Evolutionary conservation across 2,329 filamentous ascomycete genomes (phyloP), one percentile per base, ranked within the genome.

Genomic region (Hypoxylon sp.): DNA sequence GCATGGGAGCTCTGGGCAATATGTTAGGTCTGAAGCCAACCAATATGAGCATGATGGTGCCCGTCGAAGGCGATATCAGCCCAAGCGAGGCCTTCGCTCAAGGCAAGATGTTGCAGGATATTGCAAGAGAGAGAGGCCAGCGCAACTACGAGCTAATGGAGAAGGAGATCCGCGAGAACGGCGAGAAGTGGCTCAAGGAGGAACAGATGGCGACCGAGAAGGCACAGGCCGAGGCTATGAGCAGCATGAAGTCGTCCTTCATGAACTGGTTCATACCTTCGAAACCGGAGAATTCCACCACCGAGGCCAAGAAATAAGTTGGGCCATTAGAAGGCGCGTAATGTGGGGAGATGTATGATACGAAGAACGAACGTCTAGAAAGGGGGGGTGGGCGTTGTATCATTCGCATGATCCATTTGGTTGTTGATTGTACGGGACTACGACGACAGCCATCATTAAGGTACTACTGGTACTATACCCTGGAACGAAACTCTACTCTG

Each of bases 51-150:
- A 84, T 87, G 76, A 87, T 87, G 82, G 85, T 87, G 62, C 77
- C 81, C 1, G 81, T 82, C 2, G 90, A 92, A 52, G 90, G 93
- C 53, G 91, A 94, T 77, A 85, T 88, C 69, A 89, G 86, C 73
- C 86, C 92, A 0, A 86, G 87, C 1, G 93, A 97, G 78, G 93
- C 92, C 11, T 88, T 96, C 68, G 90, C 92, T 2, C 90, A 97
- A 80, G 96, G 95, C 75, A 99, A 98, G 87, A 98, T 98, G 93
- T 84, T 98, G 72, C 94, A 94, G 81, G 96, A 99, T 77, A 90
- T 97, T 79, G 94, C 96, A 55, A 90, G 96, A 53, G 96, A 99
- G 82, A 88, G 94, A 53, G 96, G 96, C 34, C 92, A 94, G 82
- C 91, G 91, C 79, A 92, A 94, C 80, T 99, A 98, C 81, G 89